Conservation (phyloP, 257 asterid species). For the Phtheirospermum japonicum region DNA sequence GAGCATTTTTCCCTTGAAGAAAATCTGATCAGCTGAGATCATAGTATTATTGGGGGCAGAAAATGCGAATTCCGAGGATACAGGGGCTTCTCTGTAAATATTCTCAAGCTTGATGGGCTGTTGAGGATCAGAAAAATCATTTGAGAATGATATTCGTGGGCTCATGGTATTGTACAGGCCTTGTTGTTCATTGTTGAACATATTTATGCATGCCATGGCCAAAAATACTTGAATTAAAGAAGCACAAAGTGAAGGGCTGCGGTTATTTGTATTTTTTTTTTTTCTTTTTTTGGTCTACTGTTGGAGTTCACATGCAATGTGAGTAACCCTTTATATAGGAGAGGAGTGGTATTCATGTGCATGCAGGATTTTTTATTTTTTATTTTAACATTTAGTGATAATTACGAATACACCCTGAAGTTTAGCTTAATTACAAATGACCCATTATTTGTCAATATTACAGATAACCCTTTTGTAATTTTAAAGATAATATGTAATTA, state of each 20-base stretch:
- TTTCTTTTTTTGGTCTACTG: neutral
- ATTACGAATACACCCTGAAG: neutral
- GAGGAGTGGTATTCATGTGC: slow-evolving; percentile 36
- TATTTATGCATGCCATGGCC: slow-evolving; percentile 73
- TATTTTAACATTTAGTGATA: neutral
- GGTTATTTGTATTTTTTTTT: neutral
- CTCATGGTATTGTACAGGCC: slow-evolving; percentile 36
- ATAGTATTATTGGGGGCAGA: slow-evolving; percentile 47
- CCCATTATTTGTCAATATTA: neutral
- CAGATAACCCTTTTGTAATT: neutral
- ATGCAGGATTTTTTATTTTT: slow-evolving; percentile 21
- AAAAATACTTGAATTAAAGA: neutral
- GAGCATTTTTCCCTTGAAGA: slow-evolving; percentile 66
- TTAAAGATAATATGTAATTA: too few species aligned
- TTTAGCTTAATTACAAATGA: neutral
- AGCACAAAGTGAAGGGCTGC: neutral
- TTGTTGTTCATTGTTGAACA: slow-evolving; percentile 63
- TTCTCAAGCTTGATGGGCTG: slow-evolving; percentile 49
- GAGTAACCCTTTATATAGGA: slow-evolving; percentile 38
- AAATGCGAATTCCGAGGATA: slow-evolving; percentile 74
- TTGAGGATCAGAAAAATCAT: slow-evolving; percentile 58
- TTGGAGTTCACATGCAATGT: slow-evolving; percentile 37
- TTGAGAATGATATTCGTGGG: slow-evolving; percentile 93
- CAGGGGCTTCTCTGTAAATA: slow-evolving; percentile 78
- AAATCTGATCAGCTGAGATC: slow-evolving; percentile 75